phyloP scores from a whole-genome alignment of 495 filamentous ascomycete species.

The Oidiodendron maius region DNA sequence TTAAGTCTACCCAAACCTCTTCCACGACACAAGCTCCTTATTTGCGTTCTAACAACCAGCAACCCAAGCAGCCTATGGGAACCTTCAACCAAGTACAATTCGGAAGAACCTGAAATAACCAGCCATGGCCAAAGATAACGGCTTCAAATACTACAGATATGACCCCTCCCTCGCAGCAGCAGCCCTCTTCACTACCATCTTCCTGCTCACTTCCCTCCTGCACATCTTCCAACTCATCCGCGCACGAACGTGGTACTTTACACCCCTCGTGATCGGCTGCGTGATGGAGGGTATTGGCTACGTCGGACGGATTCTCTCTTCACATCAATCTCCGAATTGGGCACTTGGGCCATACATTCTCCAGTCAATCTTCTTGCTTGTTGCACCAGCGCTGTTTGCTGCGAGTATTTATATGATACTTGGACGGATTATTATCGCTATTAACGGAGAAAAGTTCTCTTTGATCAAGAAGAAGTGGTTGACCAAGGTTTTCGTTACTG shows the following conservation, averaged over 20 bases:
- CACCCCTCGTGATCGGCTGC: conserved; percentile 50
- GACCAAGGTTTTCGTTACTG: conserved; percentile 37
- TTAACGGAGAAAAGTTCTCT: conserved; percentile 36
- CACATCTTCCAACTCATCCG: conserved; percentile 44
- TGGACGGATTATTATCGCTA: conserved; percentile 35
- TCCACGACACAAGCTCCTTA: too few species aligned
- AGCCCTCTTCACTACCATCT: conserved; percentile 40
- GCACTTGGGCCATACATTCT: conserved; percentile 35
- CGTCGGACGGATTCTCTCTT: conserved; percentile 34
- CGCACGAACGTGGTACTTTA: conserved; percentile 50
- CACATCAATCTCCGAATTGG: conserved; percentile 27
- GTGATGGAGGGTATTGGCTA: conserved; percentile 39
- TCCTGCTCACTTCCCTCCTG: conserved; percentile 34
- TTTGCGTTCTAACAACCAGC: too few species aligned
- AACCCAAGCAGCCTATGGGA: too few species aligned
- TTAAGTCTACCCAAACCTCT: too few species aligned
- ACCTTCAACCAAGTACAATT: too few species aligned
- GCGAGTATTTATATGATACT: conserved; percentile 51
- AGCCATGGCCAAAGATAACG: too few species aligned
- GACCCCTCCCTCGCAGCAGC: conserved; percentile 43
- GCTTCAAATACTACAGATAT: conserved; percentile 27
- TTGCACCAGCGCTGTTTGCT: conserved; percentile 47
- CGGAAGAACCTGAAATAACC: too few species aligned
- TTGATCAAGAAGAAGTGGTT: conserved; percentile 32
- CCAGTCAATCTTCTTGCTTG: conserved; percentile 38